A percentile compares a stretch with the other conserved stretches of the same genome.
Conservation (phyloP, 148 eudicot species). For the Vaccinium corymbosum region DNA sequence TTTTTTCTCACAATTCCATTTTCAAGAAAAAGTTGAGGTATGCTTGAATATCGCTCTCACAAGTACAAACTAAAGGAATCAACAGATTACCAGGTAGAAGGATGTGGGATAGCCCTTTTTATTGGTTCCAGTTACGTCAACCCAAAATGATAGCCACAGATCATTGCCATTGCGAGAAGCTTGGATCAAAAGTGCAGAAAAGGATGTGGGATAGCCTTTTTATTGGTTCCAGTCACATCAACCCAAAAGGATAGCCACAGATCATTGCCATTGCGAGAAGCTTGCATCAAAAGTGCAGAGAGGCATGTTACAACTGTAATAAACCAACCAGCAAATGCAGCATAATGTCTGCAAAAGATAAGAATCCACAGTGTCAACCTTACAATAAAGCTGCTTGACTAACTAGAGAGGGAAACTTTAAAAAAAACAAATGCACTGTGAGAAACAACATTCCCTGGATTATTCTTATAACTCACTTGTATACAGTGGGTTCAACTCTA, state of each 20-base stretch:
- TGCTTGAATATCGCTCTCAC: background rate
- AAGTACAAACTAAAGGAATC: conserved; percentile 5
- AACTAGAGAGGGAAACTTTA: background rate
- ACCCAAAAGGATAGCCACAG: conserved; percentile 97
- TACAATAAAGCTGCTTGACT: background rate
- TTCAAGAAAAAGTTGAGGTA: background rate
- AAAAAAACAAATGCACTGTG: background rate
- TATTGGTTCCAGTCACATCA: conserved; percentile 56
- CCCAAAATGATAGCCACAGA: conserved; percentile 96
- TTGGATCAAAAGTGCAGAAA: conserved; percentile 92
- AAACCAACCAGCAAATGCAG: conserved; percentile 82
- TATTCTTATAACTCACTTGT: conserved; percentile 46
- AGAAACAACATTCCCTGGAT: conserved; percentile 10
- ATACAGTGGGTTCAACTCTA: conserved; percentile 68
- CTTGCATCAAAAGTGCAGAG: conserved; percentile 92
- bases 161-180: conserved; percentile 93
- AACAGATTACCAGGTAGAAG: conserved; percentile 64
- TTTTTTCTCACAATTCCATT: background rate
- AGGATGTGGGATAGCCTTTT: conserved; percentile 27
- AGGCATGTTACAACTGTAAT: conserved; percentile 57
- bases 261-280: conserved; percentile 93
- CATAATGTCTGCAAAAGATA: conserved; percentile 67
- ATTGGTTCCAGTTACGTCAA: conserved; percentile 61
- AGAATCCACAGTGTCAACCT: conserved; percentile 6
- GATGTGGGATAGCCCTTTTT: conserved; percentile 39